Percentiles rank a stretch among this genome's conserved stretches.
phyloP scores from a whole-genome alignment of 1,284 basidiomycete genomes.

The Rhizopogon parksii region DNA sequence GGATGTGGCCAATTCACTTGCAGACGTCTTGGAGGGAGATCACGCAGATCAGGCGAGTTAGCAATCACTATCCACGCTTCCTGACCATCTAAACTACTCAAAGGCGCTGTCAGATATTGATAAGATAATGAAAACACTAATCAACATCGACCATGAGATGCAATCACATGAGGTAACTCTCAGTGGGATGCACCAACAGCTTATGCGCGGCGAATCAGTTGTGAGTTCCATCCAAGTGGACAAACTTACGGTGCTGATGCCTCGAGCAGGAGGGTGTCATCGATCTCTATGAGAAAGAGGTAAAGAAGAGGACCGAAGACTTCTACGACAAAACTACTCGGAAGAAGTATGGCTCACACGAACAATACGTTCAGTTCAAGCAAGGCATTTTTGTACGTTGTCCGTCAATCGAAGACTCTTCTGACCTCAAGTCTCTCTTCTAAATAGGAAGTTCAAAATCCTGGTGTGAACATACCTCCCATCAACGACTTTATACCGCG shows the following conservation, averaged over 20 bases:
- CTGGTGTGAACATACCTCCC: constrained; percentile 66
- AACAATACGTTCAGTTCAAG: constrained; percentile 59
- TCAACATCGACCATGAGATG: constrained; percentile 61
- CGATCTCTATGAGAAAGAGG: constrained; percentile 38
- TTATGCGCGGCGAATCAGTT: constrained; percentile 48
- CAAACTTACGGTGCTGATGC: background rate
- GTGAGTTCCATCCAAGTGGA: constrained; percentile 34
- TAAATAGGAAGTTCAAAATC: constrained; percentile 59
- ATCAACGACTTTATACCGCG: constrained; percentile 63
- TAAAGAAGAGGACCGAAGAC: constrained; percentile 36
- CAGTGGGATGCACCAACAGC: constrained; percentile 46
- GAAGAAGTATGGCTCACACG: constrained; percentile 65
- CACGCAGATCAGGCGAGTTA: constrained; percentile 43
- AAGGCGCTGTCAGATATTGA: constrained; percentile 60
- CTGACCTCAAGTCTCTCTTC: no score
- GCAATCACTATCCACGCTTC: background rate
- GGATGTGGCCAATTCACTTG: constrained; percentile 53
- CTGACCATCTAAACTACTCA: constrained; percentile 4
- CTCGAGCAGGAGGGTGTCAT: constrained; percentile 40
- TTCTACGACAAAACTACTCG: constrained; percentile 58
- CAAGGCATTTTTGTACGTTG: constrained; percentile 59
- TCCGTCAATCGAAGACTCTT: background rate
- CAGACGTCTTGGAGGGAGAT: constrained; percentile 54
- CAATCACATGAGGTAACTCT: constrained; percentile 47
- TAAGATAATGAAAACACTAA: constrained; percentile 52